Evolutionary conservation across 768 basidiomycete species (phyloP).

Genomic region (Suillus placidus): DNA sequence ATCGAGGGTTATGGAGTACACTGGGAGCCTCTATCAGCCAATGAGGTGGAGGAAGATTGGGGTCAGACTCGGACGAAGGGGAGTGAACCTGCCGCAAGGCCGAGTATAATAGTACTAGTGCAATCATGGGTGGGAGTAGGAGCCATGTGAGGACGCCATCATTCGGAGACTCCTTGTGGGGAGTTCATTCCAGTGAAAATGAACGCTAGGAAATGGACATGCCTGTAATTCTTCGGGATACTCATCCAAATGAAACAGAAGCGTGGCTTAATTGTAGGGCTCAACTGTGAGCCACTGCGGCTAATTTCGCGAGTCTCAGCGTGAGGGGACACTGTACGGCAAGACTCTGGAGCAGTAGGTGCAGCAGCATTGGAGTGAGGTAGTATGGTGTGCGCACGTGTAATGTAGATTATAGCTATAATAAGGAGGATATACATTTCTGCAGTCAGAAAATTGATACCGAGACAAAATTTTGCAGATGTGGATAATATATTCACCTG

Average conservation of each 20-base stretch:
- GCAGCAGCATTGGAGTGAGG: conserved; percentile 25
- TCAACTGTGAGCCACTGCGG: conserved; percentile 35
- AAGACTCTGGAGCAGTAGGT: conserved; percentile 20
- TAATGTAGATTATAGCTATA: conserved; percentile 59
- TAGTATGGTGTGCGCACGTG: conserved; percentile 61
- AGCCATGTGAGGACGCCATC: conserved; percentile 86
- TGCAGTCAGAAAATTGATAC: conserved; percentile 28
- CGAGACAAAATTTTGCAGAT: conserved; percentile 9
- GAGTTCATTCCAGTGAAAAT: conserved; percentile 12
- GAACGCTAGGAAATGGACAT: conserved; percentile 38
- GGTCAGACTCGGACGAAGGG: conserved; percentile 24
- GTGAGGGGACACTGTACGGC: conserved; percentile 42
- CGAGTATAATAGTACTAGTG: conserved; percentile 65
- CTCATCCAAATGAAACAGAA: conserved; percentile 89
- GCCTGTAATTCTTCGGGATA: conserved; percentile 81
- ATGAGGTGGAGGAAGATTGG: conserved; percentile 48
- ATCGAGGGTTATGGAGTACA: conserved; percentile 47
- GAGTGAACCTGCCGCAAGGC: conserved; percentile 43
- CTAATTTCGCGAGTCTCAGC: conserved; percentile 51
- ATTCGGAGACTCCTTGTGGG: conserved; percentile 70
- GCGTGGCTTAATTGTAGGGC: conserved; percentile 45
- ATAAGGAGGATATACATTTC: conserved; percentile 61
- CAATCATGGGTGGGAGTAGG: conserved; percentile 81
- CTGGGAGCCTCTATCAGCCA: conserved; percentile 84
- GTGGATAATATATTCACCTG: conserved; percentile 43